Base-by-base conservation (phyloP, 441 rosid genomes). In the Populus tomentosa region DNA sequence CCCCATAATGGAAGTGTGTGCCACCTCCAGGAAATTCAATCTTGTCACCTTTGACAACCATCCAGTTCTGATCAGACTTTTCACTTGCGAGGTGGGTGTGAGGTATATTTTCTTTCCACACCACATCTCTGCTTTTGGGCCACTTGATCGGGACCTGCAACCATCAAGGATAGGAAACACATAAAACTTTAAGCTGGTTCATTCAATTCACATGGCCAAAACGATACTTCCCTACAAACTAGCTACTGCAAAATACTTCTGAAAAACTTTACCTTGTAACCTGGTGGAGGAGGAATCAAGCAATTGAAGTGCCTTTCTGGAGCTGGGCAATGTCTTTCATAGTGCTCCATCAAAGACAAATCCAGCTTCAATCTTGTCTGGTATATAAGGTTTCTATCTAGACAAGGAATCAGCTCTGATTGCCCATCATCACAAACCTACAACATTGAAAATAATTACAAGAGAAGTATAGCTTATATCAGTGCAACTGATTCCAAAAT, bases 41-140 rank as follows among this genome's bases (percentile, higher is more conserved):
- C 85, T 92, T 97, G 46, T 97, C 97, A 67, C 98, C 98, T 91
- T 91, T 92, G 2, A 92, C 98, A 85, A 91, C 94, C 99, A 97
- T 97, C 99, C 99, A 97, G 72, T 97, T 97, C 89, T 97, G 99
- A 82, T 94, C 98, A 85, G 99, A 94, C 82, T 97, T 97, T 79
- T 97, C 98, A 71, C 89, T 88, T 70, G 99, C 99, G 78, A 97
- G 98, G 86, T 94, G 99, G 77, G 98, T 97, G 79, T 97, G 99
- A 80, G 99, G 99, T 81, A 97, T 97, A 87, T 97, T 97, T 6
- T 87, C 99, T 85, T 94, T 89, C 98, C 98, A 94, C n/a, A 94
- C 99, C 85, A 93, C 98, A 85, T 97, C 99, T 89, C 99, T 88
- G 81, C 99, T 96, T 80, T 88, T 92, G 23, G 99, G 99, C 98